Evolutionary conservation across 441 rosid genomes (phyloP).

Genomic region (Omphalea diandra): DNA sequence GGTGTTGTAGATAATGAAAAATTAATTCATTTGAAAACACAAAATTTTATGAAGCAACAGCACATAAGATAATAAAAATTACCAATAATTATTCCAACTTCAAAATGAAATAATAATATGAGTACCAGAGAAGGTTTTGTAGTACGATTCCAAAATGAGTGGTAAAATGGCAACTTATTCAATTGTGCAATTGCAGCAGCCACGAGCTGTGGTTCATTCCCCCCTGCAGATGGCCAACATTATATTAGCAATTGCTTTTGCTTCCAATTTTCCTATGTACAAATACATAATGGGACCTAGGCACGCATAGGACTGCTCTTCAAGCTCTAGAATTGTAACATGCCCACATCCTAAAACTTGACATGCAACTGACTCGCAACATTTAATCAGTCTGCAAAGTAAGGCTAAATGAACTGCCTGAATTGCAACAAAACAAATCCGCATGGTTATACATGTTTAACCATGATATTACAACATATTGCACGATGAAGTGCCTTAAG

Average conservation of each 20-base stretch:
- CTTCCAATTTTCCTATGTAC: neutral
- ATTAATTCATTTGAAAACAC: neutral
- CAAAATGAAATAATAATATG: slow-evolving; percentile 2
- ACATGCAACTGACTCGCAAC: neutral
- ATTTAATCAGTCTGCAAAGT: neutral
- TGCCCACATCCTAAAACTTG: neutral
- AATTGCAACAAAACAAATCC: neutral
- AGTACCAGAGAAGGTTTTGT: slow-evolving; percentile 90
- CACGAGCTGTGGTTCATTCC: slow-evolving; percentile 84
- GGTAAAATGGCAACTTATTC: slow-evolving; percentile 85
- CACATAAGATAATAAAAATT: slow-evolving; percentile 1
- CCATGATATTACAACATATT: too few relatives aligned
- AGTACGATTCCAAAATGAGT: slow-evolving; percentile 97
- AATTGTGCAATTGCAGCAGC: slow-evolving; percentile 75
- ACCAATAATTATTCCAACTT: neutral
- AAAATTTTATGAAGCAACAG: neutral
- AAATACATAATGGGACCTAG: neutral
- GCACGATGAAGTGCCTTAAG: neutral
- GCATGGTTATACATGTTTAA: too few relatives aligned
- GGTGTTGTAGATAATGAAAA: neutral
- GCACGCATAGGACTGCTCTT: neutral
- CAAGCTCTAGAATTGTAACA: neutral
- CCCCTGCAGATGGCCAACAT: slow-evolving; percentile 55
- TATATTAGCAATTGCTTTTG: slow-evolving; percentile 7
- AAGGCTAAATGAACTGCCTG: neutral